phyloP scores from a whole-genome alignment of 768 basidiomycete genomes.

The Mycena filopes region DNA sequence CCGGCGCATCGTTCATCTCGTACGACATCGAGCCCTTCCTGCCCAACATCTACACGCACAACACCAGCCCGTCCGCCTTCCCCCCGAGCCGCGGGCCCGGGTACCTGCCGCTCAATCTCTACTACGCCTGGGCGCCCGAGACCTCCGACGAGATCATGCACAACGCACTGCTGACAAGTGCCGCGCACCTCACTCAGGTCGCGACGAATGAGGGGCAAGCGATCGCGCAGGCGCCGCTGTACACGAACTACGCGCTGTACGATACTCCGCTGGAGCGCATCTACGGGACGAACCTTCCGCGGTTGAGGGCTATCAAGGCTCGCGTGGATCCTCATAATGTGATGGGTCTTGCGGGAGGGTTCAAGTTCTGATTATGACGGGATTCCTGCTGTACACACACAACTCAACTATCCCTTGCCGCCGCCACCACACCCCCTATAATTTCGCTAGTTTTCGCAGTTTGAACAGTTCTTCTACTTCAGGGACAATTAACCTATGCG shows the following conservation, averaged over 20 bases:
- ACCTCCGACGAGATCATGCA: conserved; percentile 39
- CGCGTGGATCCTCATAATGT: conserved; percentile 54
- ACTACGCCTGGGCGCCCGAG: conserved; percentile 36
- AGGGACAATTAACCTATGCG: too few relatives aligned
- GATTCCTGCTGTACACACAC: too few relatives aligned
- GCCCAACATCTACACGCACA: conserved; percentile 51
- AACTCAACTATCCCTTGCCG: too few relatives aligned
- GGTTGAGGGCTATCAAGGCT: conserved; percentile 44
- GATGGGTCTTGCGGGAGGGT: conserved; percentile 62
- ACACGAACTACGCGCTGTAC: conserved; percentile 57
- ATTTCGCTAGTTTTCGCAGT: too few relatives aligned
- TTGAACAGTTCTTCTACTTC: too few relatives aligned
- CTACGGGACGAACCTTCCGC: conserved; percentile 49
- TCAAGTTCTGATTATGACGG: conserved; percentile 43
- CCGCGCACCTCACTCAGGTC: conserved; percentile 35
- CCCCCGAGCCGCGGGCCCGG: conserved; percentile 45
- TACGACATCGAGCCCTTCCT: conserved; percentile 67
- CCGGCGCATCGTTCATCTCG: conserved; percentile 48
- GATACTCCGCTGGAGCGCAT: conserved; percentile 54
- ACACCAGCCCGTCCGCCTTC: conserved; percentile 53
- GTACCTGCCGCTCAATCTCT: conserved; percentile 43
- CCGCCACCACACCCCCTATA: too few relatives aligned
- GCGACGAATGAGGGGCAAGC: conserved; percentile 42
- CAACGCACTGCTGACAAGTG: conserved; percentile 43
- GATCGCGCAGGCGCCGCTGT: conserved; percentile 46